Conservation (phyloP, 805 yeast genomes). For the Yamadazyma tumulicola region DNA sequence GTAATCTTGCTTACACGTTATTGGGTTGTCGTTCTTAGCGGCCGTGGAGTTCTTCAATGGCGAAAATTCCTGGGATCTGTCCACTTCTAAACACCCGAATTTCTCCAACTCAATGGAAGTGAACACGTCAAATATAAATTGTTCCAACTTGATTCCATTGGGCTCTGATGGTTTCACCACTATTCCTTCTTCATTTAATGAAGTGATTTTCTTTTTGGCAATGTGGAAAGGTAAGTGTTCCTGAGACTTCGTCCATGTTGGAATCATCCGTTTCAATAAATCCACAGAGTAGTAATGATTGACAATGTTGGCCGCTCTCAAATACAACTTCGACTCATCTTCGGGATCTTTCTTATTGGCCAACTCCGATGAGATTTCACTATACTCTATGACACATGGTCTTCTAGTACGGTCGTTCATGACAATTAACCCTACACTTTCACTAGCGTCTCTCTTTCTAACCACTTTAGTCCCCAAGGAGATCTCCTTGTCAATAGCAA, state of each 20-base stretch:
- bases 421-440: constrained; percentile 90
- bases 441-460: constrained; percentile 82
- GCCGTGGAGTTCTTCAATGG: constrained; percentile 92
- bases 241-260: constrained; percentile 67
- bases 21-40: constrained; percentile 79
- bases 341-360: constrained; percentile 61
- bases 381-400: constrained; percentile 94
- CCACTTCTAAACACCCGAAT: constrained; percentile 92
- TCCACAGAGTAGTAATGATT: constrained; percentile 90
- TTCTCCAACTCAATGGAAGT: constrained; percentile 64
- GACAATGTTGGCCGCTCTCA: constrained; percentile 95
- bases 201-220: constrained; percentile 84
- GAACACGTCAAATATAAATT: constrained; percentile 94
- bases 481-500: constrained; percentile 62
- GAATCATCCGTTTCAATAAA: constrained; percentile 57
- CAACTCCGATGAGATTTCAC: constrained; percentile 77
- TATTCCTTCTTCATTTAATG: constrained; percentile 42
- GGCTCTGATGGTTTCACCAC: constrained; percentile 63
- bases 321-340: constrained; percentile 51
- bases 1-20: constrained; percentile 66
- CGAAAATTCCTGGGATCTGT: constrained; percentile 79
- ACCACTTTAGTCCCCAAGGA: constrained; percentile 92
- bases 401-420: constrained; percentile 48
- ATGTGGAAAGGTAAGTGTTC: constrained; percentile 84
- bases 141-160: constrained; percentile 93